Percentiles rank a stretch among this genome's conserved stretches.
phyloP scores from a whole-genome alignment of 345 rosid genomes.

The Euphorbia peplus region DNA sequence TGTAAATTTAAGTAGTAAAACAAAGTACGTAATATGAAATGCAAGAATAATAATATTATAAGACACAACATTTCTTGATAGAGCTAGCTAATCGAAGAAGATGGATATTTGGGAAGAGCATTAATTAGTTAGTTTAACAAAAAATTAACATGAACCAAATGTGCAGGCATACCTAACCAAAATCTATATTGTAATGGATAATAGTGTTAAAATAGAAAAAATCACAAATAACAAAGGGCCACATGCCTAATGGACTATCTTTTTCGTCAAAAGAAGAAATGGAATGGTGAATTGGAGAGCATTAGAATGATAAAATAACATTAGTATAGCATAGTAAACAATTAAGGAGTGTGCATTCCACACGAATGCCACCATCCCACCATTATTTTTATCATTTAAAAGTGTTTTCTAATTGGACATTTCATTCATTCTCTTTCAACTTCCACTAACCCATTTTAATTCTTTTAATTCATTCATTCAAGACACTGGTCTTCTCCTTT shows the following conservation, averaged over 20 bases:
- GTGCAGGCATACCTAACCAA: not conserved
- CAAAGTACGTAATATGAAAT: too few relatives aligned
- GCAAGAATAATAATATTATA: too few relatives aligned
- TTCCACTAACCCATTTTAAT: constrained; percentile 5
- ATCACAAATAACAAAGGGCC: not conserved
- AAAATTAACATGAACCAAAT: not conserved
- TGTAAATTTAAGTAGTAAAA: too few relatives aligned
- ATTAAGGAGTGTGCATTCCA: constrained; percentile 25
- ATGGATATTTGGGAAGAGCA: too few relatives aligned
- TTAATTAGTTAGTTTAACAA: too few relatives aligned
- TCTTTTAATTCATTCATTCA: not conserved
- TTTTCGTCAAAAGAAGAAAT: not conserved
- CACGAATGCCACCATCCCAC: constrained; percentile 26
- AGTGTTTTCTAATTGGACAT: not conserved
- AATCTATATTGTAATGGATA: not conserved
- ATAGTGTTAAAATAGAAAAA: too few relatives aligned
- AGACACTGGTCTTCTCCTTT: not conserved
- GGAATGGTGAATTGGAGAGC: constrained; percentile 19
- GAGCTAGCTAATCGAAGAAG: too few relatives aligned
- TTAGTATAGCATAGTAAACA: not conserved
- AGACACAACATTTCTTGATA: too few relatives aligned
- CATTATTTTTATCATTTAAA: constrained; percentile 2
- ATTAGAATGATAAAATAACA: constrained; percentile 4
- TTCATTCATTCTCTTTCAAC: not conserved
- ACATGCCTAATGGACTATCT: not conserved